Evolutionary conservation across 2,329 filamentous ascomycete genomes (phyloP), one percentile per base, ranked within the genome.

Genomic region (Fusarium abutilonis): DNA sequence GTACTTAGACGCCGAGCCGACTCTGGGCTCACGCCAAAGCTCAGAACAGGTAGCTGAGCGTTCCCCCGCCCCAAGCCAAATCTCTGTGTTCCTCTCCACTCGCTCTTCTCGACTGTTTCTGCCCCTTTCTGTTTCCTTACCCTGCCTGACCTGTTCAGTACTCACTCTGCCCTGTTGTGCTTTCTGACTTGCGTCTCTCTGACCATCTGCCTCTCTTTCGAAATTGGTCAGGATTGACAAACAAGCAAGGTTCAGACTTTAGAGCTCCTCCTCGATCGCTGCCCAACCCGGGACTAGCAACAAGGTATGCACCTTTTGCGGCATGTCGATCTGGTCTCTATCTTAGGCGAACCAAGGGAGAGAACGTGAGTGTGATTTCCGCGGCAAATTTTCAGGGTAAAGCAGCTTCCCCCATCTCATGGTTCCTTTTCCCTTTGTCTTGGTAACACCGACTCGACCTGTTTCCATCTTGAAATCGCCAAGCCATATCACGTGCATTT

Each of bases 21-120:
- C 42, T 60, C 58, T 63, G 52, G 42, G 57, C 60, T 64, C 49
- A 46, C 46, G 53, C 55, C 55, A 57, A 47, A 63, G 50, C 59
- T 52, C 36, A 68, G 66, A 60, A 66, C 48, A 65, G 69, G 70
- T 73, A 75, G 73, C 74, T 60, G 42, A 52, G 52, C 65, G 61
- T 71, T 68, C 73, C 72, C 72, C 72, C 67, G 57, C 68, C 67
- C 52, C 52, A 57, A 60, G 52, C 64, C 56, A 56, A 63, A 36
- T 52, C 57, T 66, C 66, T 56, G 42, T 56, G 67, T 70, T 64
- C 68, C 55, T 62, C 62, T 53, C 62, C 64, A 72, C 68, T 72
- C 66, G 44, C 68, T 72, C 66, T 71, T 73, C 66, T 68, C 66
- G 49, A 48, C 46, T 32, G 23, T 29, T 50, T 54, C 44, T 47